Evolutionary conservation across 768 basidiomycete genomes (phyloP).

Genomic region (Rhizopogon sp.): DNA sequence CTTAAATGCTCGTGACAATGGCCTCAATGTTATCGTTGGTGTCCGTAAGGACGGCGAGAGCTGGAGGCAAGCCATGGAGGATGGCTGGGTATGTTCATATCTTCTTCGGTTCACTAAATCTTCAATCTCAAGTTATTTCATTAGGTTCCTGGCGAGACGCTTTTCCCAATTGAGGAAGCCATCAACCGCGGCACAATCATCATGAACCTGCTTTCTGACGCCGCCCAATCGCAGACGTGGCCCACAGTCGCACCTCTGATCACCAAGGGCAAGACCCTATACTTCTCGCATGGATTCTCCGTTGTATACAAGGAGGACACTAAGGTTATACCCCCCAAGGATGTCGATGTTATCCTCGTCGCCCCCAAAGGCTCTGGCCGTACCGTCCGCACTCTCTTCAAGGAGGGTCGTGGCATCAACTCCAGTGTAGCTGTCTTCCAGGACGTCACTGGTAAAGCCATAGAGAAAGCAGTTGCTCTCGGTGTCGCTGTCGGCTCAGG

Average conservation of each 20-base stretch:
- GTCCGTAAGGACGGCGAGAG: constrained; percentile 95
- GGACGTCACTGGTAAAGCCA: constrained; percentile 96
- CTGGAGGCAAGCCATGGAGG: constrained; percentile 93
- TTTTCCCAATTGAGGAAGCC: constrained; percentile 98
- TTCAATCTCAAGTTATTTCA: neutral
- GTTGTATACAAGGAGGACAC: constrained; percentile 98
- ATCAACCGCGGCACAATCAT: constrained; percentile 95
- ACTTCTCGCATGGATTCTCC: constrained; percentile 99
- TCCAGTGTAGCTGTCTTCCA: constrained; percentile 93
- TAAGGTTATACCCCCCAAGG: constrained; percentile 82
- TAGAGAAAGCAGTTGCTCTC: constrained; percentile 93
- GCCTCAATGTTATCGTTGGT: constrained; percentile 97
- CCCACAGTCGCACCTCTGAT: constrained; percentile 83
- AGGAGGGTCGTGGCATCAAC: constrained; percentile 99
- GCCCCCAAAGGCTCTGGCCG: constrained; percentile 99
- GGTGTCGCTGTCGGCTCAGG: constrained; percentile 95
- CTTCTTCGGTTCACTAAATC: neutral
- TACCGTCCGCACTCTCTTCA: constrained; percentile 99
- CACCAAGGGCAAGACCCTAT: constrained; percentile 99
- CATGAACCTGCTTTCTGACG: constrained; percentile 99
- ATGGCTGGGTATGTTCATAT: constrained; percentile 78
- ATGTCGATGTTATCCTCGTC: constrained; percentile 98
- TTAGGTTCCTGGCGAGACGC: constrained; percentile 91
- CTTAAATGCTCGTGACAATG: constrained; percentile 98
- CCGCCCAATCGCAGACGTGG: constrained; percentile 99